Conservation (phyloP, 768 basidiomycete genomes). For the Agaricus blazei region DNA sequence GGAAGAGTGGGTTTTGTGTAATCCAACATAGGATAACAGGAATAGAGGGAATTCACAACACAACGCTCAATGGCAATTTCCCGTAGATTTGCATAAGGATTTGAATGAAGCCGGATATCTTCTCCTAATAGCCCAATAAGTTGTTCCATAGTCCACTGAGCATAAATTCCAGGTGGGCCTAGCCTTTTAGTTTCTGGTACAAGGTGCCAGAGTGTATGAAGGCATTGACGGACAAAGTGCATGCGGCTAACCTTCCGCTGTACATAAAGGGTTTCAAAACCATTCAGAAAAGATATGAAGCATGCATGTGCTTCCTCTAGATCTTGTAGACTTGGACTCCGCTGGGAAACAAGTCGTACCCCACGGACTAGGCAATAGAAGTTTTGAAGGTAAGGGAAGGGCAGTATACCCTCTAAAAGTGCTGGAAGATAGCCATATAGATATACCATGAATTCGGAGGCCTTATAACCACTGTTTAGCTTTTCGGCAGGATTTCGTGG, state of each 20-base stretch:
- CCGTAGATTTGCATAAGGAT: constrained; percentile 21
- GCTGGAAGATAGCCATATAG: constrained; percentile 29
- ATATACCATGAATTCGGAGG: constrained; percentile 27
- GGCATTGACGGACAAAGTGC: constrained; percentile 26
- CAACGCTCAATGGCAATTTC: constrained; percentile 14
- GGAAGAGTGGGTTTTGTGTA: constrained; percentile 9
- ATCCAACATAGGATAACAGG: not conserved
- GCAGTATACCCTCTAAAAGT: constrained; percentile 23
- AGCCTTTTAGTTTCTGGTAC: constrained; percentile 15
- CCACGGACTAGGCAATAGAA: constrained; percentile 27
- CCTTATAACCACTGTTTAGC: constrained; percentile 33
- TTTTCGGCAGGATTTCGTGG: constrained; percentile 28
- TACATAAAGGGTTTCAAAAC: constrained; percentile 32
- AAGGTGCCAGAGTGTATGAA: constrained; percentile 27
- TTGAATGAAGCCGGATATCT: constrained; percentile 20
- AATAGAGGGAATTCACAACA: not conserved
- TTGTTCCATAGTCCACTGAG: constrained; percentile 28
- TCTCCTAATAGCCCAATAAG: constrained; percentile 21
- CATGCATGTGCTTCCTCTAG: constrained; percentile 18
- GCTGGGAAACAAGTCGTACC: constrained; percentile 17
- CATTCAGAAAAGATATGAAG: constrained; percentile 22
- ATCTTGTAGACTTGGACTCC: constrained; percentile 12
- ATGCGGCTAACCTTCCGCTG: constrained; percentile 19
- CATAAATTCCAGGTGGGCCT: constrained; percentile 11
- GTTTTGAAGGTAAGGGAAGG: constrained; percentile 20